Conservation (phyloP, 768 basidiomycete genomes). For the Lepiota subincarnata region DNA sequence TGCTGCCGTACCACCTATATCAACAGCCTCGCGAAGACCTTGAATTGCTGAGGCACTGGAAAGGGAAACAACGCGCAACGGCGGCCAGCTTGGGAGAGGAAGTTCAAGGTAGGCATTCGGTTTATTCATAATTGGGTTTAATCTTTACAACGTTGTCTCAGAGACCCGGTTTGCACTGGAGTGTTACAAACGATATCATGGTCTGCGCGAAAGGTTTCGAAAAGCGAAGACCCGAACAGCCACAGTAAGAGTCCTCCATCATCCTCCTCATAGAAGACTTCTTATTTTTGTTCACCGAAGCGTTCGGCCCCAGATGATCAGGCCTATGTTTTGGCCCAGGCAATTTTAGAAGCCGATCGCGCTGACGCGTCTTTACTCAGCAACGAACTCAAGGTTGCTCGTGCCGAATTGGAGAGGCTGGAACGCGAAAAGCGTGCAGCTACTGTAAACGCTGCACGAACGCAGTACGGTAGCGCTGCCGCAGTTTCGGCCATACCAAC, state of each 20-base stretch:
- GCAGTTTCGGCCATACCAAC: slow-evolving; percentile 33
- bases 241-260: slow-evolving; percentile 42
- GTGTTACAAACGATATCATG: slow-evolving; percentile 55
- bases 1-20: slow-evolving; percentile 78
- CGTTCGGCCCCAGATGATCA: slow-evolving; percentile 59
- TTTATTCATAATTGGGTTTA: neutral
- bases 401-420: slow-evolving; percentile 61
- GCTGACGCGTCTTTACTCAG: slow-evolving; percentile 52
- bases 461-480: slow-evolving; percentile 32
- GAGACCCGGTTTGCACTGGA: slow-evolving; percentile 70
- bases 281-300: slow-evolving; percentile 29
- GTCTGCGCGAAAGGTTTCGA: slow-evolving; percentile 56
- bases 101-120: slow-evolving; percentile 40
- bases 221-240: slow-evolving; percentile 49
- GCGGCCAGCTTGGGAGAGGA: slow-evolving; percentile 40
- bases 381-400: slow-evolving; percentile 57
- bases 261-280: neutral
- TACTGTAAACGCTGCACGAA: slow-evolving; percentile 38
- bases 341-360: slow-evolving; percentile 63
- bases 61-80: slow-evolving; percentile 63
- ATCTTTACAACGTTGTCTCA: slow-evolving; percentile 23
- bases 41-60: slow-evolving; percentile 30
- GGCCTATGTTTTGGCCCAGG: slow-evolving; percentile 58
- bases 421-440: slow-evolving; percentile 65
- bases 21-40: slow-evolving; percentile 72